A percentile compares a stretch with the other conserved stretches of the same genome.
Evolutionary conservation across 2,329 filamentous ascomycete species (phyloP).

Genomic region (Hysterium pulicare): DNA sequence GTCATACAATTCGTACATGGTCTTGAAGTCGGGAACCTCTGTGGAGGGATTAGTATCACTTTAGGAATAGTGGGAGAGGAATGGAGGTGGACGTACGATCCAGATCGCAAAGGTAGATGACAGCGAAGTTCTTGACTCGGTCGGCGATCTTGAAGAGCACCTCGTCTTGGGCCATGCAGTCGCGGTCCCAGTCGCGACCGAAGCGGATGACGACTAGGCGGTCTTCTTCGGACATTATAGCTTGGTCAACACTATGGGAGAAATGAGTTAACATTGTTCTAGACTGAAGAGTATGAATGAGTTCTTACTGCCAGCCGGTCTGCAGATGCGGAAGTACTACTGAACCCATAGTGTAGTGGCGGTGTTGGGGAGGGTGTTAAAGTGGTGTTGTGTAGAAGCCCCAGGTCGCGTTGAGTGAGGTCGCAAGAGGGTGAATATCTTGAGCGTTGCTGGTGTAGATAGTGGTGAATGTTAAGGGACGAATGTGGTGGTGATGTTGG

Average conservation of each 20-base stretch:
- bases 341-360: conserved; percentile 61
- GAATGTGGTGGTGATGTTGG: too few species aligned
- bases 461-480: too few species aligned
- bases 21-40: conserved; percentile 85
- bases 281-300: too few species aligned
- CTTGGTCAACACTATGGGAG: too few species aligned
- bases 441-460: too few species aligned
- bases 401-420: too few species aligned
- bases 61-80: neutral
- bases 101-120: conserved; percentile 86
- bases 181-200: conserved; percentile 78
- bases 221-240: conserved; percentile 77
- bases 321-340: conserved; percentile 87
- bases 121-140: conserved; percentile 86
- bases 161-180: conserved; percentile 83
- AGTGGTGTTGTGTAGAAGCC: too few species aligned
- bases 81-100: conserved; percentile 47
- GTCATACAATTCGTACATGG: conserved; percentile 92
- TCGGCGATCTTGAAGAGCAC: conserved; percentile 91
- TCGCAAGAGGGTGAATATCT: too few species aligned
- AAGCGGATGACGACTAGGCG: conserved; percentile 92
- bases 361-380: too few species aligned
- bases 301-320: conserved; percentile 97
- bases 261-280: too few species aligned
- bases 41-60: conserved; percentile 2